Percentiles rank a stretch among this genome's conserved stretches.
These are phyloP conservation scores for Guadua angustifolia DNA, from an alignment of 176 grass and related monocot species.

Conservation along the genomic window DNA sequence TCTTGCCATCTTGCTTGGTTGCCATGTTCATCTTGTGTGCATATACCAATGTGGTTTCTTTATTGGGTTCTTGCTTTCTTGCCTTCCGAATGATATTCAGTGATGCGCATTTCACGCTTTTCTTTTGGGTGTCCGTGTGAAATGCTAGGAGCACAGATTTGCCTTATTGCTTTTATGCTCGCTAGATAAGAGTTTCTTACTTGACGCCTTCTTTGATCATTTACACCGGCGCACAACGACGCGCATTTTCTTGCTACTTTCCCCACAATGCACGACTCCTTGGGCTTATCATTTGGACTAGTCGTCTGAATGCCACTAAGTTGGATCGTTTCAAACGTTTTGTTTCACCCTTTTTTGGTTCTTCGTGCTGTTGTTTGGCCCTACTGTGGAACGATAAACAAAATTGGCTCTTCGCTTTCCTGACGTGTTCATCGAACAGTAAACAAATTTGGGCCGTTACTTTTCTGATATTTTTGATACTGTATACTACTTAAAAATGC, in stretches of 20 bases:
- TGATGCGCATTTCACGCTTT: slow-evolving; percentile 22
- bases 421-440: slow-evolving; percentile 33
- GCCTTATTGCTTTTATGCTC: neutral
- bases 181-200: neutral
- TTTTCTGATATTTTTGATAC: slow-evolving; percentile 43
- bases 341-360: neutral
- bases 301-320: slow-evolving; percentile 26
- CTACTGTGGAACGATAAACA: slow-evolving; percentile 23
- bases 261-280: slow-evolving; percentile 1
- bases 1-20: slow-evolving; percentile 32
- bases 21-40: neutral
- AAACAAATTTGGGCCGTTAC: slow-evolving; percentile 45
- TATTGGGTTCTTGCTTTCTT: slow-evolving; percentile 9
- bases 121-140: neutral
- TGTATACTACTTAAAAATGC: too few relatives aligned
- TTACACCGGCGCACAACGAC: neutral
- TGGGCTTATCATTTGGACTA: neutral
- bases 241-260: slow-evolving; percentile 26
- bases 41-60: slow-evolving; percentile 33
- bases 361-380: neutral
- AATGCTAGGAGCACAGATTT: slow-evolving; percentile 15
- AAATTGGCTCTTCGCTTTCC: slow-evolving; percentile 8
- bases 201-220: neutral
- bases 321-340: slow-evolving; percentile 12
- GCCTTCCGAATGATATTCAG: slow-evolving; percentile 7